A percentile compares a stretch with the other conserved stretches of the same genome.
Evolutionary conservation across 768 basidiomycete genomes (phyloP).

Genomic region (Pisolithus marmoratus): DNA sequence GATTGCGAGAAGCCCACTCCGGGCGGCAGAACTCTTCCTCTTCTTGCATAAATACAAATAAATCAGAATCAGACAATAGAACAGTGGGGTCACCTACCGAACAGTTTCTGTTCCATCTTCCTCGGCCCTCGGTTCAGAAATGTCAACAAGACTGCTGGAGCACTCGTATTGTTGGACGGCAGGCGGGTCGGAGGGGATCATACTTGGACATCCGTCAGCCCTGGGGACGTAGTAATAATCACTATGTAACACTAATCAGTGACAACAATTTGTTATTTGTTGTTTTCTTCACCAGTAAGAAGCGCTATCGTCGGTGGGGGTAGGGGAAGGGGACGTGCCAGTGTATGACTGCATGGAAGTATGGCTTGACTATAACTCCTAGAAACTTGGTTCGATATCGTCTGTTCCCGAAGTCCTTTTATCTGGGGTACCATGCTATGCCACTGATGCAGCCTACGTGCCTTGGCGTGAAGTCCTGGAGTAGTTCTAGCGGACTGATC

Average conservation of each 20-base stretch:
- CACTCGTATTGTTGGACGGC: not conserved
- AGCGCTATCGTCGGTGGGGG: not conserved
- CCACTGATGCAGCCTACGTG: not conserved
- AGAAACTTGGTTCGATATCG: not conserved
- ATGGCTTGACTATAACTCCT: not conserved
- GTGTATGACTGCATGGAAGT: not conserved
- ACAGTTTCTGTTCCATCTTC: not conserved
- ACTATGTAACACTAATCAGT: not conserved
- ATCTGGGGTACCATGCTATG: not conserved
- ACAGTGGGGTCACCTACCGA: not conserved
- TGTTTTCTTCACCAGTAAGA: not conserved
- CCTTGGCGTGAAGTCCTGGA: not conserved
- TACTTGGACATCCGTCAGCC: not conserved
- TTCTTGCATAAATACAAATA: not conserved
- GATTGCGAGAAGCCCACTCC: not conserved
- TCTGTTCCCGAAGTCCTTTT: not conserved
- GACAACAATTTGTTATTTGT: no score
- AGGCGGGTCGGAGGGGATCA: not conserved
- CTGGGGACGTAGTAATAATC: no score
- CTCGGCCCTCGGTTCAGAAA: not conserved
- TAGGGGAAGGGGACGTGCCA: not conserved
- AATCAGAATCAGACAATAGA: not conserved
- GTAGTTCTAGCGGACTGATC: not conserved
- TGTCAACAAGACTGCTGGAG: not conserved
- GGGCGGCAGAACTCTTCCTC: not conserved